Evolutionary conservation across 1,284 basidiomycete genomes (phyloP).

Genomic region (Peniophora sp.): DNA sequence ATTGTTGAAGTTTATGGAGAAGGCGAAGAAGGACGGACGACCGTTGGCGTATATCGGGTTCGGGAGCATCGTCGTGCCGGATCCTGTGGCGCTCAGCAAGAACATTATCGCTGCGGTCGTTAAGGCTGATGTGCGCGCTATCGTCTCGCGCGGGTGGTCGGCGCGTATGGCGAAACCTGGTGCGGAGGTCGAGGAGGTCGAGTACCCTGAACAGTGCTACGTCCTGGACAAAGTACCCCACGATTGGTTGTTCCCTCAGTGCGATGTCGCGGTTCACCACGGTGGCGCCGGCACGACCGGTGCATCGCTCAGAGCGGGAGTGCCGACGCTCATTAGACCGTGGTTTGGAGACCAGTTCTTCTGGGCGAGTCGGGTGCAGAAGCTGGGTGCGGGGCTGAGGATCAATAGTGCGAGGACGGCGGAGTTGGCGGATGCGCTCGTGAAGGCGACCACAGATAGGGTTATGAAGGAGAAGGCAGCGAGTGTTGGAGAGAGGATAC

Average conservation of each 20-base stretch:
- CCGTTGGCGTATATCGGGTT: slow-evolving; percentile 74
- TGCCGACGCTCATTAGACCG: slow-evolving; percentile 71
- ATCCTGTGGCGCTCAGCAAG: slow-evolving; percentile 55
- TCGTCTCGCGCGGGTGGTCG: slow-evolving; percentile 73
- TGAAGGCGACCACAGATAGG: slow-evolving; percentile 43
- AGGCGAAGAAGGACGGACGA: slow-evolving; percentile 50
- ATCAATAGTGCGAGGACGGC: slow-evolving; percentile 39
- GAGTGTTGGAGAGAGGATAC: slow-evolving; percentile 52
- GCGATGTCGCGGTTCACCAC: slow-evolving; percentile 63
- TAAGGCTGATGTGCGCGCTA: slow-evolving; percentile 54
- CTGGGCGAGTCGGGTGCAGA: slow-evolving; percentile 62
- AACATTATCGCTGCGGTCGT: slow-evolving; percentile 61
- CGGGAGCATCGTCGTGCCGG: slow-evolving; percentile 66
- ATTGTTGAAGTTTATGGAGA: slow-evolving; percentile 46
- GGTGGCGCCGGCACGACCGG: slow-evolving; percentile 72
- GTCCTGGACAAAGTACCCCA: slow-evolving; percentile 66
- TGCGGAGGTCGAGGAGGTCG: slow-evolving; percentile 26
- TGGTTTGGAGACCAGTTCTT: slow-evolving; percentile 70
- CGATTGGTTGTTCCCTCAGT: slow-evolving; percentile 72
- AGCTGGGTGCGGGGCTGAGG: slow-evolving; percentile 46
- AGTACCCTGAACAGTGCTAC: slow-evolving; percentile 37
- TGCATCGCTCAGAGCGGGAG: slow-evolving; percentile 58
- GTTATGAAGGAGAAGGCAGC: slow-evolving; percentile 61
- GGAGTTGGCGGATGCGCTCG: slow-evolving; percentile 46
- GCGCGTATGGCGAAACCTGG: slow-evolving; percentile 38